These are phyloP conservation scores for Neurospora sp. DNA, from an alignment of 2,329 filamentous ascomycete species.

Conservation along the genomic window DNA sequence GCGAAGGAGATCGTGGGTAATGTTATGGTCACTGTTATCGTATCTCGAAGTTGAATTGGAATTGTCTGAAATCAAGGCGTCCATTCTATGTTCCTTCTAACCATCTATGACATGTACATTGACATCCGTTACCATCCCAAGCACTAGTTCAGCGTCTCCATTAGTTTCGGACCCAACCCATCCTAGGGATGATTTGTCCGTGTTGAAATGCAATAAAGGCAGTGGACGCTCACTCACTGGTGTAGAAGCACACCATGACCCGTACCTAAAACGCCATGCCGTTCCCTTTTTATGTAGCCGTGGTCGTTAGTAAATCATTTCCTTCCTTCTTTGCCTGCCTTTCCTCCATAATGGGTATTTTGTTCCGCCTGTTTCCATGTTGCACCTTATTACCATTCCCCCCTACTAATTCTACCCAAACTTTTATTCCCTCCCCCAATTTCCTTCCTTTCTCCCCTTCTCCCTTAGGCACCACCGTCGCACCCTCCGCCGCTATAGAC, in stretches of 20 bases:
- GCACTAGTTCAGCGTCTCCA: neutral
- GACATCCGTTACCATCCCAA: neutral
- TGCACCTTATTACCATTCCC: neutral
- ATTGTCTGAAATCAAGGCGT: neutral
- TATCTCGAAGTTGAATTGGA: neutral
- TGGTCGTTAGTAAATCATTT: neutral
- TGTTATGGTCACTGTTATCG: neutral
- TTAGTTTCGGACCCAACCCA: neutral
- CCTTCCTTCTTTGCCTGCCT: neutral
- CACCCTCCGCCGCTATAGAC: no score
- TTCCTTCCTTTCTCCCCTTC: no score
- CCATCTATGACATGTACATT: neutral
- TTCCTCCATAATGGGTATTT: neutral
- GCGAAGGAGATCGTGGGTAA: neutral
- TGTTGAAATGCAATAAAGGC: neutral
- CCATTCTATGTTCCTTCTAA: neutral
- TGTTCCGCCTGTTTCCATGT: neutral
- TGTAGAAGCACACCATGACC: neutral
- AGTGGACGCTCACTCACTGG: neutral
- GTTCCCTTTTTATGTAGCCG: neutral
- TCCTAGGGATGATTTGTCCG: neutral
- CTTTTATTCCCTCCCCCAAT: no score
- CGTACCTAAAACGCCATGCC: neutral
- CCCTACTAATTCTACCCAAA: no score
- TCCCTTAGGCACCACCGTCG: no score